Evolutionary conservation across 768 basidiomycete species (phyloP).

Genomic region (Rhizopogon vulgaris): DNA sequence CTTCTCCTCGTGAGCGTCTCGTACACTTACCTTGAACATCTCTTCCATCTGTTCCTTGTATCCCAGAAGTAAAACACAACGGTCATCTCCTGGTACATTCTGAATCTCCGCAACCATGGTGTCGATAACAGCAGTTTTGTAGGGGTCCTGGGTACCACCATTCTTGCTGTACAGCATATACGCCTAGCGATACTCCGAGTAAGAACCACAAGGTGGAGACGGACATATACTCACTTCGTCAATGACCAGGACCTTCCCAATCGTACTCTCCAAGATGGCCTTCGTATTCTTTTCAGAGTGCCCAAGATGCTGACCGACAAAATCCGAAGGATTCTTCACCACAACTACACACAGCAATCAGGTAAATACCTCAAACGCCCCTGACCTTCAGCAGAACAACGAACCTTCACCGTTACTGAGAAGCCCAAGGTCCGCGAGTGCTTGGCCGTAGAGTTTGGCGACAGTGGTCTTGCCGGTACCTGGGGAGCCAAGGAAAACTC

Average conservation of each 20-base stretch:
- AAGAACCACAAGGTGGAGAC: neutral
- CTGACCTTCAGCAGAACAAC: neutral
- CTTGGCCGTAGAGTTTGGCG: slow-evolving; percentile 53
- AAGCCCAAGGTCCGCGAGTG: slow-evolving; percentile 48
- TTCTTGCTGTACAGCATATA: slow-evolving; percentile 54
- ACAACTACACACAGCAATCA: slow-evolving; percentile 37
- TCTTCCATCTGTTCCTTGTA: slow-evolving; percentile 64
- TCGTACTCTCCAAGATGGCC: slow-evolving; percentile 48
- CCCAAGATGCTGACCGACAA: slow-evolving; percentile 51
- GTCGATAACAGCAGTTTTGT: slow-evolving; percentile 66
- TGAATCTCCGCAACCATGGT: slow-evolving; percentile 74
- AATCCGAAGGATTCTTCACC: slow-evolving; percentile 63
- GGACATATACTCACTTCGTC: slow-evolving; percentile 45
- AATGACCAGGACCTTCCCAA: slow-evolving; percentile 65
- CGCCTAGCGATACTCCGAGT: slow-evolving; percentile 36
- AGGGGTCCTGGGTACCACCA: slow-evolving; percentile 36
- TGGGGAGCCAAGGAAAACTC: slow-evolving; percentile 56
- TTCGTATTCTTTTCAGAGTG: slow-evolving; percentile 63
- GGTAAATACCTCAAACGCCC: neutral
- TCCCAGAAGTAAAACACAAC: slow-evolving; percentile 59
- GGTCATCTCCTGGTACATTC: slow-evolving; percentile 61
- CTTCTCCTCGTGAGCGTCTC: neutral
- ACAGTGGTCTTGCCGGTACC: slow-evolving; percentile 66
- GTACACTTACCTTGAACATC: slow-evolving; percentile 57
- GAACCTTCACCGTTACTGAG: slow-evolving; percentile 62